Base-by-base conservation (phyloP, 108 stramenopile genomes). In the Seminavis robusta region DNA sequence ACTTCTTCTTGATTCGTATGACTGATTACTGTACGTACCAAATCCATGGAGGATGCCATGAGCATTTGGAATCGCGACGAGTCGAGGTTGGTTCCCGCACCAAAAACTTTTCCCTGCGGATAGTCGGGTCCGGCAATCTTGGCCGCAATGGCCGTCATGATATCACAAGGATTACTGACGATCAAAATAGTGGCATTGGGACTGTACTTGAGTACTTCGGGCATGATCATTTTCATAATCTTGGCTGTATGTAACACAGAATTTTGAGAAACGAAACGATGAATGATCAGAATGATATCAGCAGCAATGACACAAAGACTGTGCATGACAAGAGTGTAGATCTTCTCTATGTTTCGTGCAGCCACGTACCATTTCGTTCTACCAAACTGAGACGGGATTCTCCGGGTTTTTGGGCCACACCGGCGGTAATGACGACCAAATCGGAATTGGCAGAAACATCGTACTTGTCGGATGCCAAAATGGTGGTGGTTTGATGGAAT, bases 341-440 rank as follows among this genome's bases (percentile, higher is more conserved):
- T 38, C 36, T 37, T 37, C 15, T 37, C n/a, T n/a, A 15, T 38
- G 37, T 1, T 38, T 11, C n/a, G n/a, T n/a, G 0, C 1, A 15
- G 37, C n/a, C 37, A 38, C n/a, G 13, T n/a, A 38, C 51, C 41
- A 59, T 80, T 80, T 26, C 73, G 69, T 46, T 47, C 62, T 2
- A 80, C 45, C 10, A 80, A 61, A 32, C 54, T 53, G 29, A 76
- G 51, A 4, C 79, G 56, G 1, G 71, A 63, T 59, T 80, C 74
- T 37, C 79, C 79, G 2, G 47, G 47, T 32, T 68, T 71, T 41
- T 72, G 79, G 3, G 70, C 70, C 2, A 61, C 69, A 7, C 79
- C 79, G 3, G 79, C 79, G 1, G 79, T 80, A 16, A 80, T 44
- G 30, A 80, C 64, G 31, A 80, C 79, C 42, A 80, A 36, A 42